A percentile compares a stretch with the other conserved stretches of the same genome.
Conservation (phyloP, 2,329 filamentous ascomycete species). For the Nemania sp. region DNA sequence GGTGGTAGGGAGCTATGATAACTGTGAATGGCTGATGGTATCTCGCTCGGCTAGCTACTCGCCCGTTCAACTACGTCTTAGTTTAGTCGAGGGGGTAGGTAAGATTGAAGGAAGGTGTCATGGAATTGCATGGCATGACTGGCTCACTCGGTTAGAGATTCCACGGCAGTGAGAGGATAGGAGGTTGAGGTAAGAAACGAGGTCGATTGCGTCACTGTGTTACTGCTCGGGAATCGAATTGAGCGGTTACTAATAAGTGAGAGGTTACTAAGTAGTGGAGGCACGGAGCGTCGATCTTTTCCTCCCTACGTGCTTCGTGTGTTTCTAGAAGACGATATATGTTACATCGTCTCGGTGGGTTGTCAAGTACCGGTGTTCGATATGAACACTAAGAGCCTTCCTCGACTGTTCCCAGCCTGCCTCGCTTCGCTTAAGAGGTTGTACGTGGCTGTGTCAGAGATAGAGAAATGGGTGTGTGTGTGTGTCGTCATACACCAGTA, state of each 20-base stretch:
- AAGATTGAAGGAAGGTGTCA: not conserved
- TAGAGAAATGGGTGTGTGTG: too few relatives aligned
- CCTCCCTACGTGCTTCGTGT: conserved; percentile 9
- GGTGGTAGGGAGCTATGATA: too few relatives aligned
- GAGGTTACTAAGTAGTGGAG: not conserved
- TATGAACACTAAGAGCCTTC: not conserved
- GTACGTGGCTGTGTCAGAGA: too few relatives aligned
- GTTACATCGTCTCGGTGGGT: not conserved
- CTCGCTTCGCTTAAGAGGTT: too few relatives aligned
- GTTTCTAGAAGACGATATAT: conserved; percentile 1
- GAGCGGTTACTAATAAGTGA: not conserved
- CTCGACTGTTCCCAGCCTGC: too few relatives aligned
- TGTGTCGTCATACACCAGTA: too few relatives aligned
- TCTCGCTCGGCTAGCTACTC: too few relatives aligned
- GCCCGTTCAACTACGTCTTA: not conserved
- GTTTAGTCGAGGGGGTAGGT: not conserved
- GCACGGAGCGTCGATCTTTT: not conserved
- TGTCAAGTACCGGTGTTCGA: not conserved
- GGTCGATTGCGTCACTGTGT: conserved; percentile 4
- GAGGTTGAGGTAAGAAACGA: not conserved
- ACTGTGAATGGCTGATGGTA: too few relatives aligned
- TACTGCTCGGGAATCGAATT: too few relatives aligned
- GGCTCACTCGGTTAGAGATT: not conserved
- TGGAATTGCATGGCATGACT: not conserved
- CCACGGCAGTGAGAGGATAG: not conserved